These are phyloP conservation scores for Oryza rufipogon DNA, from an alignment of 176 grass and related monocot species.

Conservation along the genomic window DNA sequence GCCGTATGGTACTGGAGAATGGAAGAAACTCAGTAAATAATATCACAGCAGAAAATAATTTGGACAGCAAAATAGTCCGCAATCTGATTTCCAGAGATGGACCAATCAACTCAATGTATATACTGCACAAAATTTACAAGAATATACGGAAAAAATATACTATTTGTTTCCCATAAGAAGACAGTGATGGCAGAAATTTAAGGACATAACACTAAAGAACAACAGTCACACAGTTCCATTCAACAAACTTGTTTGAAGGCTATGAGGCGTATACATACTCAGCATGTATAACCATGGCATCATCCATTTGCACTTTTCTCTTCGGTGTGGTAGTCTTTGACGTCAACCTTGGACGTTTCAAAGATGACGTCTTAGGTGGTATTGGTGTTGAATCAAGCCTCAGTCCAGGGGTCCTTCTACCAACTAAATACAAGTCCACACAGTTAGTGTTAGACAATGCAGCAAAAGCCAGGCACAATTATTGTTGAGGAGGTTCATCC, in stretches of 20 bases:
- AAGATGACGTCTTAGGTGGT: conserved; percentile 52
- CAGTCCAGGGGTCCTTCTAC: conserved; percentile 82
- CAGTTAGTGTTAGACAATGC: conserved; percentile 37
- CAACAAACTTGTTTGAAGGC: conserved; percentile 13
- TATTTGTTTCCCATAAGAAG: conserved; percentile 6
- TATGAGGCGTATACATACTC: conserved; percentile 72
- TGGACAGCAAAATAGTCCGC: background rate
- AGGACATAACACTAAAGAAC: conserved; percentile 19
- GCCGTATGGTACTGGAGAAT: conserved; percentile 79
- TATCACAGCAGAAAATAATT: conserved; percentile 1
- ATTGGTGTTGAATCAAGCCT: conserved; percentile 63
- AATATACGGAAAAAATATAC: background rate
- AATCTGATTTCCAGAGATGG: background rate
- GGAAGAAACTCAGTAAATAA: conserved; percentile 16
- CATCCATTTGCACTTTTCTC: conserved; percentile 88
- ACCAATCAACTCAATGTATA: conserved; percentile 7
- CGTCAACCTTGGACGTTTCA: conserved; percentile 77
- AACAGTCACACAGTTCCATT: conserved; percentile 30
- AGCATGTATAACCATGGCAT: conserved; percentile 95
- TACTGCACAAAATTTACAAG: conserved; percentile 16
- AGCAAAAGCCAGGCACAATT: conserved; percentile 33
- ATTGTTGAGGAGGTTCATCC: conserved; percentile 15
- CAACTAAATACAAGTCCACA: conserved; percentile 59
- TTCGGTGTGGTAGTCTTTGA: conserved; percentile 56
- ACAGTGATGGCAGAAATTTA: background rate